phyloP scores from a whole-genome alignment of 1,284 basidiomycete species.

The Sphaerobolus stellatus region DNA sequence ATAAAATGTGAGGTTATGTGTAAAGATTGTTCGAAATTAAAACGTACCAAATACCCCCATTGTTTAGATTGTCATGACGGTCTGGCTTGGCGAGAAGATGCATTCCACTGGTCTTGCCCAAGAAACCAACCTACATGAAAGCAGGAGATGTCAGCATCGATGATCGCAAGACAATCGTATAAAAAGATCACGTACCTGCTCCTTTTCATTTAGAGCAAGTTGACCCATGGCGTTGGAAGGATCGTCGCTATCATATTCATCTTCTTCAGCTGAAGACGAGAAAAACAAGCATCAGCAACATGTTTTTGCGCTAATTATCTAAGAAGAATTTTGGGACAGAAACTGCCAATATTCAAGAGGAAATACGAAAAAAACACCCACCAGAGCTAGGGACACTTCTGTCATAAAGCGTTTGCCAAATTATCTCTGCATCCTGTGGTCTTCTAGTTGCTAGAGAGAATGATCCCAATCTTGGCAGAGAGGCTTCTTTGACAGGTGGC shows the following conservation, averaged over 20 bases:
- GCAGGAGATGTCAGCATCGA: background rate
- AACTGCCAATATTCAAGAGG: conserved; percentile 1
- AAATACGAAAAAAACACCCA: conserved; percentile 5
- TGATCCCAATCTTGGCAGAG: background rate
- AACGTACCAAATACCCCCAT: conserved; percentile 72
- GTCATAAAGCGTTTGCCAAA: conserved; percentile 1
- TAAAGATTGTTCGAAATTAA: background rate
- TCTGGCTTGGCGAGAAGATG: conserved; percentile 64
- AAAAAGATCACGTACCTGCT: conserved; percentile 49
- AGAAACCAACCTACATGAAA: conserved; percentile 70
- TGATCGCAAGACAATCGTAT: conserved; percentile 5
- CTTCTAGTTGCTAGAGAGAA: background rate
- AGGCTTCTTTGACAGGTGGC: background rate
- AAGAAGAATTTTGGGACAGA: conserved; percentile 3
- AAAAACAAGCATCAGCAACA: no score
- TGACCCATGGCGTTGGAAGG: conserved; percentile 68
- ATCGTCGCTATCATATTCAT: conserved; percentile 33
- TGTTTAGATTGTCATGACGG: conserved; percentile 63
- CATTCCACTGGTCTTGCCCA: conserved; percentile 72
- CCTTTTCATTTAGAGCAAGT: conserved; percentile 79
- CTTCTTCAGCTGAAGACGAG: conserved; percentile 10
- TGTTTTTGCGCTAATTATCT: no score
- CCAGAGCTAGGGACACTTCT: background rate
- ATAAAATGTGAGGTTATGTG: background rate
- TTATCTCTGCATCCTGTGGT: conserved; percentile 1